Evolutionary conservation across 2,329 filamentous ascomycete species (phyloP), one percentile per base, ranked within the genome.

Genomic region (Achaetomium macrosporum): DNA sequence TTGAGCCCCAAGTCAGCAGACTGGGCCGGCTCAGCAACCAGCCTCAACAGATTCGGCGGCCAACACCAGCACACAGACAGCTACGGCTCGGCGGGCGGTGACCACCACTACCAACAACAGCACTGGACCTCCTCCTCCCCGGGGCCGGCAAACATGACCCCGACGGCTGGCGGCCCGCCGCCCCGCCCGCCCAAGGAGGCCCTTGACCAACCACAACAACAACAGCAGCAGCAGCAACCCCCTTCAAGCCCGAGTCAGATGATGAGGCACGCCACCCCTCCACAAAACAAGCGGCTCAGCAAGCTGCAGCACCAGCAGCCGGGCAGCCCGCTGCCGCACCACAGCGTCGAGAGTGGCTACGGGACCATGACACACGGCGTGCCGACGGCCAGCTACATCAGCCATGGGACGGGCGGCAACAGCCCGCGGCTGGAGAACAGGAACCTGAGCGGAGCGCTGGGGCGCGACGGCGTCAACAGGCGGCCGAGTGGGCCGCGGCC

Each of bases 111-210:
- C 25, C 57, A 66, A 10, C 69, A 68, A 19, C 73, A 77, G 40
- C 73, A 78, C 59, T 78, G 71, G 66, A 64, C 68, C 11, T 66
- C 73, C 0, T 77, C 77, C 1, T 71, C 76, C 2, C 66, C 66
- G 2, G 65, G 66, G n/a, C 65, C 66, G 12, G 48, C 40, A 7
- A 63, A 61, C 30, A 61, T 67, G 40, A 59, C 55, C 2, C 51
- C 57, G 33, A 61, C 60, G 1, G 46, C 61, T 10, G 58, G 59
- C 7, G 75, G 69, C 2, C 51, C 56, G 7, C 82, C 81, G 1
- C 77, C 79, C 1, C 75, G 79, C 3, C 82, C 82, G 35, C 82
- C 82, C 5, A 85, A 85, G 69, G 82, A 85, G 68, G 78, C 80
- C 0, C 66, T 84, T 0, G 77, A 77, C 5, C 66, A 16, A 7